Evolutionary conservation across 2,329 filamentous ascomycete genomes (phyloP), one percentile per base, ranked within the genome.

Genomic region (Dissoconium aciculare): DNA sequence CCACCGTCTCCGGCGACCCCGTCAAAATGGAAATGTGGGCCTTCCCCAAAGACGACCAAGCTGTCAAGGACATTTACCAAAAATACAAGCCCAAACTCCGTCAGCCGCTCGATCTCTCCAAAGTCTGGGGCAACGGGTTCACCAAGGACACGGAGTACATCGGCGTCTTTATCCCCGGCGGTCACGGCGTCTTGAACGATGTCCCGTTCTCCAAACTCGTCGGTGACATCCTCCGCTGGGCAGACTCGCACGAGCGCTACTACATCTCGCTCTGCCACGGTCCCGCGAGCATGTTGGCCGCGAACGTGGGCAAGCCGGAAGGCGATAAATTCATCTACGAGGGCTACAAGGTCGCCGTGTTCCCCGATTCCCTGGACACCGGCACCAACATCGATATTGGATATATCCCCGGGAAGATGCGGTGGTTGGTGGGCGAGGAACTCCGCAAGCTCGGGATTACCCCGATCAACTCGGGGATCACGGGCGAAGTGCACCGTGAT

Each of bases 21-120:
- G 40, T 42, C 26, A 42, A 42, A 30, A 30, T 42, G 17, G 40
- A 42, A 15, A 40, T 40, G 35, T 42, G 40, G 40, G 37, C 40
- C 4, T 34, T 42, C 31, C 40, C 40, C 3, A 31, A 38, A 17
- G 30, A 42, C n/a, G 40, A 42, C 15, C 12, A 38, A 11, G 40
- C 38, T 9, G 35, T 42, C 11, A 42, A 42, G 32, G 30, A 26
- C 11, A 32, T 42, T 21, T 38, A 30, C 17, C 32, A 40, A 16
- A 42, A 40, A 31, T 42, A 42, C 33, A 38, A 35, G 23, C 14
- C 19, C 11, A 42, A 42, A 30, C 27, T 40, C 13, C 38, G 40
- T 10, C 27, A 28, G 15, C 40, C 40, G 10, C 27, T 40, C 11
- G 34, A 31, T 24, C 28, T 42, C 15, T 21, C 38, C 15, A 21